These are phyloP conservation scores for Colletotrichum sp. DNA, from an alignment of 2,329 filamentous ascomycete species.

Conservation along the genomic window DNA sequence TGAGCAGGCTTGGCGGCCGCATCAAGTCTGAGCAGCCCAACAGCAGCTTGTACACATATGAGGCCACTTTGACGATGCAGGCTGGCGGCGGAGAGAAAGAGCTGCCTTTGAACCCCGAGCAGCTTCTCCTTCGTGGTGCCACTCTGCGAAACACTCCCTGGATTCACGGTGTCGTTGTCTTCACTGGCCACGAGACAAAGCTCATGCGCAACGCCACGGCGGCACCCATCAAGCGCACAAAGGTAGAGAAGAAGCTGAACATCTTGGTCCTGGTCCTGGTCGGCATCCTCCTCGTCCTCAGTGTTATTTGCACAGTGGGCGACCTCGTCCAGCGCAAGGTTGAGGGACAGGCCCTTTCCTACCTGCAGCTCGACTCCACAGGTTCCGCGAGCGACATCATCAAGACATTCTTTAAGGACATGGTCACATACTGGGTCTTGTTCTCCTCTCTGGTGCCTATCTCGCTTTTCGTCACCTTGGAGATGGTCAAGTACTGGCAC, in stretches of 20 bases:
- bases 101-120: constrained; percentile 86
- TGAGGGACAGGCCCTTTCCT: constrained; percentile 66
- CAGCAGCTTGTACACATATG: constrained; percentile 97
- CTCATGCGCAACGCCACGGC: constrained; percentile 98
- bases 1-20: constrained; percentile 84
- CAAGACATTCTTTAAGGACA: constrained; percentile 87
- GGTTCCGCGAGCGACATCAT: constrained; percentile 61
- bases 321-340: constrained; percentile 81
- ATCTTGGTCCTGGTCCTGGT: constrained; percentile 90
- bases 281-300: constrained; percentile 80
- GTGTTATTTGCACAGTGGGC: constrained; percentile 88
- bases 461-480: constrained; percentile 95
- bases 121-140: constrained; percentile 89
- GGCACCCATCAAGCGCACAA: constrained; percentile 95
- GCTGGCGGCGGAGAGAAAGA: constrained; percentile 93
- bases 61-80: constrained; percentile 92
- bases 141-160: constrained; percentile 96
- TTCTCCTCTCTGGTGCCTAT: constrained; percentile 97
- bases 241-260: constrained; percentile 94
- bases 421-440: constrained; percentile 98
- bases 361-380: constrained; percentile 71
- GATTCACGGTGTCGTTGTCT: constrained; percentile 95
- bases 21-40: constrained; percentile 96
- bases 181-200: constrained; percentile 97
- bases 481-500: constrained; percentile 97